These are phyloP conservation scores for Scedosporium minutisporum DNA, from an alignment of 2,329 filamentous ascomycete genomes.

Conservation along the genomic window DNA sequence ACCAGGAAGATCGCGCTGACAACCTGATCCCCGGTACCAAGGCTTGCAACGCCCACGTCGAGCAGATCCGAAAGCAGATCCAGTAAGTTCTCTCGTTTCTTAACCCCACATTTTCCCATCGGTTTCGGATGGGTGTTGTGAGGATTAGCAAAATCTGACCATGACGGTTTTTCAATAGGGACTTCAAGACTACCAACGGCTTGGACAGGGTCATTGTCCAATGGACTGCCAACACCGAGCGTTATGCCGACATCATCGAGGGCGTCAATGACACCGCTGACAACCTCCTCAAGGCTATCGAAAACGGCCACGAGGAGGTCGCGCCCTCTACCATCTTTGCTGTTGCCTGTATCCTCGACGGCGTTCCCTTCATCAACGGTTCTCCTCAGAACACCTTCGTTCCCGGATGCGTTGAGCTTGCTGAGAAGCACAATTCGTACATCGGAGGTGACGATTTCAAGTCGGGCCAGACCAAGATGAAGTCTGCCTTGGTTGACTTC, in stretches of 20 bases:
- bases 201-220: constrained; percentile 95
- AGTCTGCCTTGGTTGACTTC: constrained; percentile 97
- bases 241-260: constrained; percentile 77
- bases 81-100: constrained; percentile 39
- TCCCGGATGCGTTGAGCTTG: constrained; percentile 80
- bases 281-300: constrained; percentile 81
- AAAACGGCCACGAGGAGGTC: constrained; percentile 80
- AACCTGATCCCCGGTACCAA: constrained; percentile 78
- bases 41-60: constrained; percentile 78
- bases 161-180: constrained; percentile 31
- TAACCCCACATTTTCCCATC: not conserved
- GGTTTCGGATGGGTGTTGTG: not conserved
- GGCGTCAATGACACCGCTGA: constrained; percentile 96
- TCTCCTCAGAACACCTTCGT: constrained; percentile 99
- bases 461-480: constrained; percentile 99
- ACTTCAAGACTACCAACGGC: constrained; percentile 77
- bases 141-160: not conserved
- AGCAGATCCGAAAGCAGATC: constrained; percentile 88
- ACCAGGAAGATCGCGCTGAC: constrained; percentile 93
- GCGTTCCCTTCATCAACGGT: constrained; percentile 93
- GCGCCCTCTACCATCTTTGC: constrained; percentile 93
- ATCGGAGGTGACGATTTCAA: constrained; percentile 99
- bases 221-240: constrained; percentile 99
- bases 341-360: constrained; percentile 85
- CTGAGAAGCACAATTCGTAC: constrained; percentile 77